Percentiles rank a stretch among this genome's conserved stretches.
Conservation (phyloP, 345 rosid species). For the Ceriops zippeliana region DNA sequence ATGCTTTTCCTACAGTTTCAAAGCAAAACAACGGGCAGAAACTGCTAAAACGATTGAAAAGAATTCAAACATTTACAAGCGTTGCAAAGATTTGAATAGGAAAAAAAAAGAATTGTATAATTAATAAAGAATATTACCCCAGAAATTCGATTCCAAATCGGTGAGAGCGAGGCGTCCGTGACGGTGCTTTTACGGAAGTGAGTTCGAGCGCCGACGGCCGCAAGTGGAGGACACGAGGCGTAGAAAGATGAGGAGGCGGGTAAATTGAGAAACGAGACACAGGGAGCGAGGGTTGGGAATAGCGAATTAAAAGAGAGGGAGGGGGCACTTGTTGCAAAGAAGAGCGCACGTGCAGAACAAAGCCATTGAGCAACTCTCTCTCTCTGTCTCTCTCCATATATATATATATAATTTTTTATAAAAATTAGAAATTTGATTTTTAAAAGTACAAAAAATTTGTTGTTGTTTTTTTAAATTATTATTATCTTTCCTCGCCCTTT, state of each 20-base stretch:
- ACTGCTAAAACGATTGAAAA: not conserved
- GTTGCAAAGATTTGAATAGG: not conserved
- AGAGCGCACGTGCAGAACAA: conserved; percentile 8
- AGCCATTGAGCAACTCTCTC: too few relatives aligned
- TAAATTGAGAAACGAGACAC: not conserved
- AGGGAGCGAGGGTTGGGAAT: conserved; percentile 9
- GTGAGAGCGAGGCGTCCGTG: not conserved
- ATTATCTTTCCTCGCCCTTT: too few relatives aligned
- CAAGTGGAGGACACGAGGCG: conserved; percentile 1
- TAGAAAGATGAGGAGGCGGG: not conserved
- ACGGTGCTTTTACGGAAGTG: not conserved
- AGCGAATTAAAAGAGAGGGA: conserved; percentile 2
- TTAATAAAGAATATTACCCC: conserved; percentile 6
- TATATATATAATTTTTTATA: too few relatives aligned
- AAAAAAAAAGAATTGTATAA: not conserved
- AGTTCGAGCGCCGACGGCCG: conserved; percentile 4
- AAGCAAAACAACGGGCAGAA: conserved; percentile 3
- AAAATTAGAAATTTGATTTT: too few relatives aligned
- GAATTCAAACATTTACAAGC: not conserved
- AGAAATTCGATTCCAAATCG: not conserved
- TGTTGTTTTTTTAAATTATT: too few relatives aligned
- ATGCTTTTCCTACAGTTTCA: not conserved
- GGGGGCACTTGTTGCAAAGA: not conserved
- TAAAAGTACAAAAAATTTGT: too few relatives aligned
- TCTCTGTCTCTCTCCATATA: too few relatives aligned